phyloP scores from a whole-genome alignment of 2,329 filamentous ascomycete species.

The Cercospora berteroae region DNA sequence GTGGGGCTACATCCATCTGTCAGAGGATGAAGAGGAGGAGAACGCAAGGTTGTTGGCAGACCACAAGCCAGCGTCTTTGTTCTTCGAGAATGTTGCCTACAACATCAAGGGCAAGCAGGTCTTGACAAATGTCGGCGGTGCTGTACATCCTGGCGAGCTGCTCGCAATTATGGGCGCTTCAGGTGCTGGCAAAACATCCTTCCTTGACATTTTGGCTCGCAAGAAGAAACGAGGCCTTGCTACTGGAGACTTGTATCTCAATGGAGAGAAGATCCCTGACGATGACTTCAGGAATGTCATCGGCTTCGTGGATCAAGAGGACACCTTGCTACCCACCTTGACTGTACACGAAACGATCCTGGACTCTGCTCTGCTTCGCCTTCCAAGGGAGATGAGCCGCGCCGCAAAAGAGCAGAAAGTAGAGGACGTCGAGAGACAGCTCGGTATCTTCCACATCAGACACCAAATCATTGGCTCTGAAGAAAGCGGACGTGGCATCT shows the following conservation, averaged over 20 bases:
- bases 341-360: conserved; percentile 98
- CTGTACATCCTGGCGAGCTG: conserved; percentile 91
- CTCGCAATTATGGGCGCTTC: conserved; percentile 98
- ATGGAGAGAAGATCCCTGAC: conserved; percentile 84
- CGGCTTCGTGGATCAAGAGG: conserved; percentile 97
- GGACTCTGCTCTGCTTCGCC: conserved; percentile 83
- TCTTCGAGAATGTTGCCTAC: conserved; percentile 87
- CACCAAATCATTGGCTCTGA: conserved; percentile 95
- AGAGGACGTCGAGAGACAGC: conserved; percentile 88
- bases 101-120: conserved; percentile 85
- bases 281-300: conserved; percentile 86
- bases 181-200: conserved; percentile 94
- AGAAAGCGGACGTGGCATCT: conserved; percentile 92
- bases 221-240: conserved; percentile 91
- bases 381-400: conserved; percentile 88
- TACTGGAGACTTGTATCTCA: conserved; percentile 82
- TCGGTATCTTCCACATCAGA: conserved; percentile 90
- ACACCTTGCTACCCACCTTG: conserved; percentile 91
- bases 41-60: conserved; percentile 81
- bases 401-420: conserved; percentile 87
- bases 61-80: conserved; percentile 84
- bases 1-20: conserved; percentile 71
- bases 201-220: conserved; percentile 89
- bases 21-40: conserved; percentile 82
- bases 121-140: conserved; percentile 73